These are phyloP conservation scores for Pythium aphanidermatum DNA, from an alignment of 352 stramenopile genomes.

Conservation along the genomic window DNA sequence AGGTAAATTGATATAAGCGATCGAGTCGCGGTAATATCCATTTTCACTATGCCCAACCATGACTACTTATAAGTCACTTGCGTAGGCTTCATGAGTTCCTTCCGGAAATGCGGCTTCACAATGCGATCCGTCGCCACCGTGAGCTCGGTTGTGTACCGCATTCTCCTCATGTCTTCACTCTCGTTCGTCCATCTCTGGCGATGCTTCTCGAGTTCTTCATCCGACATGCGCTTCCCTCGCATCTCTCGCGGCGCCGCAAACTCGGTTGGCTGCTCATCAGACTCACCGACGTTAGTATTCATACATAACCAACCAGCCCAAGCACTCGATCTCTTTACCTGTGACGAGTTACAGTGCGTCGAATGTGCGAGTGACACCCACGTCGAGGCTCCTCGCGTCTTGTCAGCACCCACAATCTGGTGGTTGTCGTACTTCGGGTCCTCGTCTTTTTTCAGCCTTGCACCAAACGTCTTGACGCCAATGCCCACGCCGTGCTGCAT, in stretches of 20 bases:
- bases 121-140: conserved; percentile 34
- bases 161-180: conserved; percentile 35
- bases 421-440: conserved; percentile 67
- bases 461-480: conserved; percentile 34
- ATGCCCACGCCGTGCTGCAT: conserved; percentile 44
- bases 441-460: conserved; percentile 34
- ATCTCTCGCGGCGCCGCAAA: conserved; percentile 61
- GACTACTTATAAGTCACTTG: conserved; percentile 48
- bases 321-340: conserved; percentile 14
- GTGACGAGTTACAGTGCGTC: conserved; percentile 39
- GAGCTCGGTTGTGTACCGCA: conserved; percentile 56
- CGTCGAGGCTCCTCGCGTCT: conserved; percentile 32
- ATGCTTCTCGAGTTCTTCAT: conserved; percentile 50
- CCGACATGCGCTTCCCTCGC: conserved; percentile 32
- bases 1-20: too few relatives aligned
- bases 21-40: too few relatives aligned
- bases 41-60: too few relatives aligned
- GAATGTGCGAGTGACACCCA: conserved; percentile 63
- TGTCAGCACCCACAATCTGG: conserved; percentile 60
- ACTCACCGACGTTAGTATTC: too few relatives aligned
- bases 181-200: conserved; percentile 61
- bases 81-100: conserved; percentile 48
- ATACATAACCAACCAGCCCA: not conserved
- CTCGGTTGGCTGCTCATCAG: conserved; percentile 31
- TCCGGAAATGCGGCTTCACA: conserved; percentile 49